Base-by-base conservation (phyloP, 202 grass and related monocot species). In the Brachypodium distachyon region DNA sequence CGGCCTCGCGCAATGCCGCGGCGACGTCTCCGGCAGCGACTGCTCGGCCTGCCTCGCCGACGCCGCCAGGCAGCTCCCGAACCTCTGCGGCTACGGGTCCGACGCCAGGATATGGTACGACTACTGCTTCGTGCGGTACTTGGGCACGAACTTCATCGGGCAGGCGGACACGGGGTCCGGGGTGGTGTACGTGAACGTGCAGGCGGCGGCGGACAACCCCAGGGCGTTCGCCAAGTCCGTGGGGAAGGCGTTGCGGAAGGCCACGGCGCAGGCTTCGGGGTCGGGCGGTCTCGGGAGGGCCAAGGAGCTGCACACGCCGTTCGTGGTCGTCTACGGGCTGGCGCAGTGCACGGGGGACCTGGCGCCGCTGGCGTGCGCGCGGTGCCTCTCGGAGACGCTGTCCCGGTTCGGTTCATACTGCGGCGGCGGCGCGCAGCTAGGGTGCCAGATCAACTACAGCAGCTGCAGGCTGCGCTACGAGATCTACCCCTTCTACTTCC, bases 401-500 rank as follows among this genome's bases (percentile, higher is more conserved):
- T 89, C 89, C 9, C 70, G 31, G 59, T 89, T 97, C 66, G 73
- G 67, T 3, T 18, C 40, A 41, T 91, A 89, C 78, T 97, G 94
- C 52, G 62, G 70, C 52, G 83, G 94, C 52, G 62, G 70, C 52
- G 83, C 83, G 44, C 78, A 83, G 70, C 77, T 78, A 61, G 93
- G 93, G 4, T 97, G 93, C 51, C 90, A 78, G 65, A 87, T 93
- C 60, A 81, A 89, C 73, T 97, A 91, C 79, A 93, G 90, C 61
- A 97, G 90, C 79, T 97, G 90, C 75, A 87, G 87, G 70, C 86
- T 91, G 60, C 90, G 90, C 55, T 97, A 97, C 74, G 93, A 97
- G 77, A 97, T 97, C 25, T 97, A 97, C 61, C 93, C 93, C 0
- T 97, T 97, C 81, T 93, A 87, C 72, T 93, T 93, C 73, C 93